Base-by-base conservation (phyloP, 2,329 filamentous ascomycete species). In the Pyrenophora tritici-repentis region DNA sequence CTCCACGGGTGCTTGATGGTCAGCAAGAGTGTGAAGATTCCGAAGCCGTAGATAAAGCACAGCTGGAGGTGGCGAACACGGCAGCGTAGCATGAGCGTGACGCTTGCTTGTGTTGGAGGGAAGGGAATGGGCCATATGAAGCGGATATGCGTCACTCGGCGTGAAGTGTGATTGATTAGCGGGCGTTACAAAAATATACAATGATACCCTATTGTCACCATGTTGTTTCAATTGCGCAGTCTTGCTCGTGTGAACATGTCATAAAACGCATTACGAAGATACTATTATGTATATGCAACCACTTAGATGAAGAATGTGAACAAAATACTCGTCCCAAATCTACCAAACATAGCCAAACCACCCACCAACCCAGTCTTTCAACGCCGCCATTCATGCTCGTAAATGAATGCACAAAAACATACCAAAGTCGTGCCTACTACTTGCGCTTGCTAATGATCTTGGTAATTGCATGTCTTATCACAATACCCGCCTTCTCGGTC, bases 1-100 rank as follows among this genome's bases (percentile, higher is more conserved):
- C 64, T 91, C n/a, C 91, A 96, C 72, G 94, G 92, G 16, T 95
- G 89, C 71, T 76, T 94, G 68, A 97, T 99, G 94, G 88, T 93
- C 58, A 96, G 91, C 79, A 95, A 93, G 82, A 93, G 86, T 26
- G 85, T 99, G 67, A 90, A 94, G 72, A 91, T 99, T 61, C 94
- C 94, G 13, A 99, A 99, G 84, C 91, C 82, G 44, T 84, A 66
- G 46, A 34, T 12, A 32, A 12, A 13, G 9, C n/a, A 3, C 17
- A 14, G 6, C 2, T 22, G 18, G 32, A 37, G 18, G 3, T 14
- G 7, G 14, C 16, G 8, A 13, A 10, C 26, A 29, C 10, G 26
- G 26, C 26, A 29, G 26, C 13, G 13, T 29, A 9, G 9, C 33
- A 34, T 18, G 29, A 41, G 8, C 10, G 7, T 29, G 26, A 29